Evolutionary conservation across 768 basidiomycete genomes (phyloP), one percentile per base, ranked within the genome.

Genomic region (Boletus sp.): DNA sequence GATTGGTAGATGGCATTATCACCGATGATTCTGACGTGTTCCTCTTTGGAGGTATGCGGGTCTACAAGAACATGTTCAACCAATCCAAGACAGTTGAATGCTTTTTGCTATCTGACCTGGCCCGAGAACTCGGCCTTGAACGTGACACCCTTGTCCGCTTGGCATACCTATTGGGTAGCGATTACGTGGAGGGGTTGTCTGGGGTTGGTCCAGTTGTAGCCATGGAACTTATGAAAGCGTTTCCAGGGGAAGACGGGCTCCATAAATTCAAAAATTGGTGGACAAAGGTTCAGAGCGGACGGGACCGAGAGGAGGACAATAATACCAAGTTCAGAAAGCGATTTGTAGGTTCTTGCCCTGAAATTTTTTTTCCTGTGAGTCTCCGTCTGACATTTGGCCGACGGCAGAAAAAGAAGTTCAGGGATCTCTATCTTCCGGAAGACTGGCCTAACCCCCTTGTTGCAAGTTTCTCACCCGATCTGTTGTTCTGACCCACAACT

Each of bases 1-100:
- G 85, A 15, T 79, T 98, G 29, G 96, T 97, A 35, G 94, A 99
- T 59, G 97, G 97, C 0, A 89, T 99, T 51, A 98, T 99, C 69
- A 99, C 97, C 0, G 97, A 99, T 69, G 97, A 99, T 71, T 97
- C 93, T 5, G 97, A 99, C 66, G 94, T 98, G 46, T 99, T 99
- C 73, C 85, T 99, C 46, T 99, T 99, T 62, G 97, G 97, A 32
- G 96, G 93, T 23, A 73, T 82, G 60, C 87, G 93, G n/a, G 92
- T 98, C 19, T 97, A 90, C 80, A 97, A 96, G 74, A 98, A 99
- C 70, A 96, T 99, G 90, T 99, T 99, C 77, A 98, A 98, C 69
- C 96, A 98, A 71, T 90, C 91, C 45, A 98, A 98, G 77, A 98
- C 94, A 4, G 97, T 98, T 51, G 97, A 99, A 72, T 94, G 93